Evolutionary conservation across 2,329 filamentous ascomycete genomes (phyloP).

Genomic region (Gnomoniopsis sp.): DNA sequence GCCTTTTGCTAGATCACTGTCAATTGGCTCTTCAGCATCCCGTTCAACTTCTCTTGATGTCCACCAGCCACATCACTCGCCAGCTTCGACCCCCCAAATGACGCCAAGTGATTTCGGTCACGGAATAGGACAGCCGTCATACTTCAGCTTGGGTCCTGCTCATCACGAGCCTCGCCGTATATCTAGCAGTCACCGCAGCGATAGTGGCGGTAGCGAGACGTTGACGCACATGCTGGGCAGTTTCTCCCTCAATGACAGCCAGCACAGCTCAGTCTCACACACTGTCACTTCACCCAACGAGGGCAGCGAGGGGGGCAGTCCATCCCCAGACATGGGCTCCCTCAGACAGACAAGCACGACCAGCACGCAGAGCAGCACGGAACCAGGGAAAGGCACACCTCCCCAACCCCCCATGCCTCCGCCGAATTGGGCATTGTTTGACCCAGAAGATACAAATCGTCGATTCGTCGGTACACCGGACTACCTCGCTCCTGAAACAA

Average conservation of each 20-base stretch:
- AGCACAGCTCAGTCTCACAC: conserved; percentile 36
- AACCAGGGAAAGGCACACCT: conserved; percentile 57
- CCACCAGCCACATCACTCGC: conserved; percentile 67
- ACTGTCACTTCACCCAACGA: conserved; percentile 63
- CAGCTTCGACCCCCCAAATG: conserved; percentile 80
- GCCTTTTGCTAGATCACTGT: conserved; percentile 81
- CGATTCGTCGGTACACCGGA: conserved; percentile 96
- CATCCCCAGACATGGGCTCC: conserved; percentile 72
- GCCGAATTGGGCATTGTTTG: conserved; percentile 88
- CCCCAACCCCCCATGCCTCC: conserved; percentile 72
- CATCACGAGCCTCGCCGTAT: conserved; percentile 62
- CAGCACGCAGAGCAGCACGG: conserved; percentile 38
- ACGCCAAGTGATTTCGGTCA: conserved; percentile 67
- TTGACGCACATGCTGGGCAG: conserved; percentile 78
- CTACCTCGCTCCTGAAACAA: conserved; percentile 94
- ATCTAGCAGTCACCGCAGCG: conserved; percentile 81
- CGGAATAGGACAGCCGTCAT: conserved; percentile 79
- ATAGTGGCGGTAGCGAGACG: conserved; percentile 87
- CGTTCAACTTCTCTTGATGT: conserved; percentile 92
- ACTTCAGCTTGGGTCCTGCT: conserved; percentile 71
- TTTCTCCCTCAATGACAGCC: conserved; percentile 68
- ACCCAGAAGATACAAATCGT: conserved; percentile 88
- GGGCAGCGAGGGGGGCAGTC: conserved; percentile 64
- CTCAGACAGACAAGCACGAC: conserved; percentile 52
- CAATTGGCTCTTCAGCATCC: conserved; percentile 70